Conservation (phyloP, 2,329 filamentous ascomycete species). For the Elsinoe australis region DNA sequence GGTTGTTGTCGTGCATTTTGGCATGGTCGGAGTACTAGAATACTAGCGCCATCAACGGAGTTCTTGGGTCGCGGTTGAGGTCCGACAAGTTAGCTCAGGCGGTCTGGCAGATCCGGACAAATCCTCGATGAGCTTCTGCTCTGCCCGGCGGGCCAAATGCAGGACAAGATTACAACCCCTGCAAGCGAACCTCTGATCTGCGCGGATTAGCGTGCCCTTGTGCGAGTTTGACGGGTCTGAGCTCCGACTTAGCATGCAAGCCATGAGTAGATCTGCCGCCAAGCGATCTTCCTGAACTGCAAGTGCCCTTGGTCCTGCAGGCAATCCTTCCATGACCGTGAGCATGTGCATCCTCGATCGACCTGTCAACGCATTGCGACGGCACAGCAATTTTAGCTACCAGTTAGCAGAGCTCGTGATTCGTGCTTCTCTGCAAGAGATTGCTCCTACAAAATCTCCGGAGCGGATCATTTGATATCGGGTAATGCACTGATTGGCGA, state of each 20-base stretch:
- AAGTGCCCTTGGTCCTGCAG: conserved; percentile 14
- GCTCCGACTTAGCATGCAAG: conserved; percentile 12
- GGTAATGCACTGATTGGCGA: no score
- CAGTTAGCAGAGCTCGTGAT: not conserved
- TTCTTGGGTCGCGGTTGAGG: not conserved
- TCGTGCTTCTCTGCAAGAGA: not conserved
- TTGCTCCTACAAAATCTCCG: not conserved
- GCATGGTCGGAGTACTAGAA: not conserved
- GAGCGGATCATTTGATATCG: not conserved
- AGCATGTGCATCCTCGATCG: no score
- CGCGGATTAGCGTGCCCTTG: not conserved
- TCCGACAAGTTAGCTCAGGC: not conserved
- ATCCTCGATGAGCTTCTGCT: not conserved
- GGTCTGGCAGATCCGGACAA: conserved; percentile 14
- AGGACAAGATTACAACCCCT: not conserved
- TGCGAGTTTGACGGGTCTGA: conserved; percentile 7
- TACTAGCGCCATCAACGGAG: no score
- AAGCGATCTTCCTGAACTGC: conserved; percentile 11
- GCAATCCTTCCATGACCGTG: conserved; percentile 10
- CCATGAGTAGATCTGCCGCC: conserved; percentile 13
- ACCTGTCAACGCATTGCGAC: not conserved
- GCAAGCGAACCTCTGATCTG: conserved; percentile 15
- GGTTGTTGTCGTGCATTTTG: not conserved
- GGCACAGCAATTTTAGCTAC: not conserved
- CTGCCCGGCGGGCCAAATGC: not conserved